A percentile compares a stretch with the other conserved stretches of the same genome.
Evolutionary conservation across 768 basidiomycete genomes (phyloP).

Genomic region (Tricholoma sp.): DNA sequence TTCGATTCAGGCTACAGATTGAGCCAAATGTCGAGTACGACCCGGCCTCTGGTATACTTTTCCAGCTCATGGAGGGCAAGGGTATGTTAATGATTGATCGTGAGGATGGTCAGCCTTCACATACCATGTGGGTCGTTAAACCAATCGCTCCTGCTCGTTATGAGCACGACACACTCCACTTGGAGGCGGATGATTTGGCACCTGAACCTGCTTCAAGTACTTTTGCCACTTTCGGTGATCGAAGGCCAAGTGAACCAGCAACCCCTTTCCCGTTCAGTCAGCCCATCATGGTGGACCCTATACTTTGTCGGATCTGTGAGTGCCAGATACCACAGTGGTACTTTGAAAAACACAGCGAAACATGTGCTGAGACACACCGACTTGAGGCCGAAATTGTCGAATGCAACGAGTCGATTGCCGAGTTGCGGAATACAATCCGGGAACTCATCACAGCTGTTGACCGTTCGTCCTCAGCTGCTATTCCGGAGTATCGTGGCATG

Average conservation of each 20-base stretch:
- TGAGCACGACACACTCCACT: constrained; percentile 57
- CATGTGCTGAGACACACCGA: constrained; percentile 92
- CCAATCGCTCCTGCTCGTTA: constrained; percentile 70
- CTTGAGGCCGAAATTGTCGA: constrained; percentile 93
- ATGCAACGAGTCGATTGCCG: constrained; percentile 88
- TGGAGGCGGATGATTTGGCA: constrained; percentile 46
- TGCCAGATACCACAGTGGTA: constrained; percentile 97
- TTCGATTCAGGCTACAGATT: constrained; percentile 81
- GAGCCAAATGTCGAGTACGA: constrained; percentile 58
- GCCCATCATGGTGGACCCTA: constrained; percentile 75
- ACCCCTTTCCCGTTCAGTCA: constrained; percentile 74
- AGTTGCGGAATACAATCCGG: constrained; percentile 81
- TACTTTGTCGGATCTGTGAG: constrained; percentile 97
- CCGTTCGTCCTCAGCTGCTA: constrained; percentile 57
- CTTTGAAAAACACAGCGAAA: constrained; percentile 99
- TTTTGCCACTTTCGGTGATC: constrained; percentile 31
- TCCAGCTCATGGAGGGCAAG: constrained; percentile 92
- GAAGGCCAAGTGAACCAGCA: constrained; percentile 37
- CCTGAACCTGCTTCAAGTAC: constrained; percentile 36
- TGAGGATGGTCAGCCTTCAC: constrained; percentile 79
- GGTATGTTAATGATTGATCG: constrained; percentile 98
- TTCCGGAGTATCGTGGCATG: constrained; percentile 84
- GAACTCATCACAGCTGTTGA: constrained; percentile 73
- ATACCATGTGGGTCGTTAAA: constrained; percentile 98
- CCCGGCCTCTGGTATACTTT: constrained; percentile 47